A percentile compares a stretch with the other conserved stretches of the same genome.
Evolutionary conservation across 2,329 filamentous ascomycete genomes (phyloP).

Genomic region (Teratosphaeria epicoccoides): DNA sequence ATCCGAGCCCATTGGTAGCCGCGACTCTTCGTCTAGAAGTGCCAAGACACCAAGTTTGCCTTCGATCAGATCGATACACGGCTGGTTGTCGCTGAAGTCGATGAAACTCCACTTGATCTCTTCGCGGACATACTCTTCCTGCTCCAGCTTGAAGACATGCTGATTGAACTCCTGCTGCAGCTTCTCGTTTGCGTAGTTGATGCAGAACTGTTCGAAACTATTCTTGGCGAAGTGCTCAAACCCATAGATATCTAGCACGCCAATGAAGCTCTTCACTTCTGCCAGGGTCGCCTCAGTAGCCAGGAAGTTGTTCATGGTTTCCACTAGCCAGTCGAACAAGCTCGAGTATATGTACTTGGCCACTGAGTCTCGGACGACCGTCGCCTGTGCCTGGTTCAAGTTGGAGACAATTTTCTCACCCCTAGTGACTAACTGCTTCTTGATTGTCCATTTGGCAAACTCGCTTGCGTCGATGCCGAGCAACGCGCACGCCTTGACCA

Average conservation of each 20-base stretch:
- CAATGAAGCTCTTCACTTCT: conserved; percentile 82
- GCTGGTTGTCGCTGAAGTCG: conserved; percentile 98
- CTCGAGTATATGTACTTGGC: conserved; percentile 99
- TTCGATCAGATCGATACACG: conserved; percentile 96
- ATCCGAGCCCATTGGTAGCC: conserved; percentile 92
- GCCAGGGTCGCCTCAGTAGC: conserved; percentile 79
- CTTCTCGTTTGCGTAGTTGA: conserved; percentile 99
- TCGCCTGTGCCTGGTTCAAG: conserved; percentile 81
- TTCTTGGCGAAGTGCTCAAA: conserved; percentile 99
- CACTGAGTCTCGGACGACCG: conserved; percentile 91
- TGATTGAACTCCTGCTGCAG: conserved; percentile 98
- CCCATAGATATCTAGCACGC: conserved; percentile 97
- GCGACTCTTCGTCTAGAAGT: conserved; percentile 88
- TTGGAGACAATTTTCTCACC: conserved; percentile 98
- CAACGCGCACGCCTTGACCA: conserved; percentile 71
- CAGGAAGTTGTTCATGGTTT: conserved; percentile 83
- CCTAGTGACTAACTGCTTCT: conserved; percentile 93
- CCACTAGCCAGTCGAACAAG: conserved; percentile 98
- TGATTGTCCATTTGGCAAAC: conserved; percentile 96
- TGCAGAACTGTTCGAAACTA: conserved; percentile 99
- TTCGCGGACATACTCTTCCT: conserved; percentile 93
- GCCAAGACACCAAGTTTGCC: conserved; percentile 90
- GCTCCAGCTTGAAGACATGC: conserved; percentile 97
- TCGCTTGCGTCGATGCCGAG: conserved; percentile 76
- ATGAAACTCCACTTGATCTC: conserved; percentile 99